Conservation (phyloP, 345 rosid genomes). For the Eucalyptus globulus region DNA sequence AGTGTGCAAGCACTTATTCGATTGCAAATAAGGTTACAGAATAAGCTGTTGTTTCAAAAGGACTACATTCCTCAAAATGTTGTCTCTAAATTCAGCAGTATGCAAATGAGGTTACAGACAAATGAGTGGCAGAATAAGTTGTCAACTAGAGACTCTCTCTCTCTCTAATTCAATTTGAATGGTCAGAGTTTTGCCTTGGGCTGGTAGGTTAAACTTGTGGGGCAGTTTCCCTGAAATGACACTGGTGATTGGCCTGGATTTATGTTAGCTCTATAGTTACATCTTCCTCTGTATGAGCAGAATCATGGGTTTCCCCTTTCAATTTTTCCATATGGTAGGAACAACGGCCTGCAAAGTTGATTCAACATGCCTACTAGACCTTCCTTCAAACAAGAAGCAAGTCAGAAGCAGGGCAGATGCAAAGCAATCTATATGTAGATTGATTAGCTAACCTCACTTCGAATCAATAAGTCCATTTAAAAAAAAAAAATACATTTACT, state of each 20-base stretch:
- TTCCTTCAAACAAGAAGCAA: neutral
- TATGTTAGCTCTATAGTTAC: neutral
- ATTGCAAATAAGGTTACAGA: neutral
- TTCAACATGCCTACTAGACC: neutral
- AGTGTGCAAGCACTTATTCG: neutral
- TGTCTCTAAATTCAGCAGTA: neutral
- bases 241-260: neutral
- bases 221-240: neutral
- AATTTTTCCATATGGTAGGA: neutral
- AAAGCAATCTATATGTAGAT: neutral
- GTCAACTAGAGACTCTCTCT: neutral
- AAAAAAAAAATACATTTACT: neutral
- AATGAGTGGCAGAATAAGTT: neutral
- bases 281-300: neutral
- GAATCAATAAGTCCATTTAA: neutral
- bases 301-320: neutral
- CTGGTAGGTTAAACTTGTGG: neutral
- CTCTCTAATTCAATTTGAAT: neutral
- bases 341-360: neutral
- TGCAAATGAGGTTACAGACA: neutral
- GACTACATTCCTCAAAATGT: neutral
- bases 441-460: no score
- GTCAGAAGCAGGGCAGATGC: neutral
- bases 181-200: neutral
- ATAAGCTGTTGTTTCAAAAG: neutral